phyloP scores from a whole-genome alignment of 306 rosid species.

The Alnus rubra region DNA sequence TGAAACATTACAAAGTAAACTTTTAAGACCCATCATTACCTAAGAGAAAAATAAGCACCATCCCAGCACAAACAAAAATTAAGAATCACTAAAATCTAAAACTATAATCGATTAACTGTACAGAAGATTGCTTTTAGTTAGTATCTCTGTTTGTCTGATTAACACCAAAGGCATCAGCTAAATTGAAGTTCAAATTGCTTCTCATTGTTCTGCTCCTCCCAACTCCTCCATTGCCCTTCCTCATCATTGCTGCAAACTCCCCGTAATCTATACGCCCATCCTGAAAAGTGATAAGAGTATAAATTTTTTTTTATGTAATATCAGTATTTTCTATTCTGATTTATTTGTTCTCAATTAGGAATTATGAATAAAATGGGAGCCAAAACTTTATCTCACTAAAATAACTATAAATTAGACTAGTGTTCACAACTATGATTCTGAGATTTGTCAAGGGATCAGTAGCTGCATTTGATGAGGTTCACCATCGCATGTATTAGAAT shows the following conservation, averaged over 20 bases:
- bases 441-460: neutral
- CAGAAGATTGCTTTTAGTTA: slow-evolving; percentile 30
- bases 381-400: neutral
- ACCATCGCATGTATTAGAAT: neutral
- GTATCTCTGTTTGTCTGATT: slow-evolving; percentile 45
- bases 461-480: neutral
- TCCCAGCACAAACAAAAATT: slow-evolving; percentile 6
- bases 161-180: slow-evolving; percentile 78
- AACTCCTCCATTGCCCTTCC: slow-evolving; percentile 51
- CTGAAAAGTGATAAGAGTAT: slow-evolving; percentile 36
- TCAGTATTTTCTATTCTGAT: slow-evolving; percentile 1
- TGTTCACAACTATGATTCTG: neutral
- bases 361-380: neutral
- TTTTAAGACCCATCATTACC: neutral
- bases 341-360: neutral
- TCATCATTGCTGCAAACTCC: slow-evolving; percentile 94
- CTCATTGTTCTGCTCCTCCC: slow-evolving; percentile 71
- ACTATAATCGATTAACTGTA: slow-evolving; percentile 37
- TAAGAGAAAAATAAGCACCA: slow-evolving; percentile 8
- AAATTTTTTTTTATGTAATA: neutral
- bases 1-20: neutral
- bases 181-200: slow-evolving; percentile 65
- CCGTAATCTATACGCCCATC: slow-evolving; percentile 87
- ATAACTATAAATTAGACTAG: neutral
- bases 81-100: neutral